Evolutionary conservation across 148 eudicot species (phyloP), one percentile per base, ranked within the genome.

Genomic region (Gaultheria prostrata): DNA sequence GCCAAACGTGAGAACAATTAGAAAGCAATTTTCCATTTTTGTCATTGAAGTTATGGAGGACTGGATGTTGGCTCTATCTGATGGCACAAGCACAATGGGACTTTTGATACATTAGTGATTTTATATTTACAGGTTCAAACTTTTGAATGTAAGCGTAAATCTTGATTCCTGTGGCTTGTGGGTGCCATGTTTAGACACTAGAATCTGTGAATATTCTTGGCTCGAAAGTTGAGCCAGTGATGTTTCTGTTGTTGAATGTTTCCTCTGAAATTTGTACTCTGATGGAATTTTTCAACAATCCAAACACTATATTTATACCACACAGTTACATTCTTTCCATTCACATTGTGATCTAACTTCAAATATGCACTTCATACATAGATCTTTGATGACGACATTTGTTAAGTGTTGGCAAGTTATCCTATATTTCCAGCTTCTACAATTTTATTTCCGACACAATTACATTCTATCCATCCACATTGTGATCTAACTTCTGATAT

Each of bases 231-330:
- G 21, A 53, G 28, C 65, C 65, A 53, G 18, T 78, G 46, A 17
- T 14, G 46, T 32, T n/a, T 8, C 32, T 53, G 56, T 7, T 17
- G 46, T 76, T 49, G 80, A 78, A 53, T 51, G 65, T 28, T 30
- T 78, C 65, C 65, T 18, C 56, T 33, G 81, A 78, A 54, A 53
- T 78, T 78, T 33, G n/a, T 78, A 2, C 14, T 5, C 57, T 77
- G 35, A 14, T 15, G 80, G 56, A 76, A 77, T 14, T 7, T 49
- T 76, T 76, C 28, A 46, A 48, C 8, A 6, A 54, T 53, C 10
- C 18, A 51, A 56, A n/a, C 50, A 26, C 33, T 17, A 30, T 15
- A 20, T 13, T 76, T 48, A 76, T 76, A n/a, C 51, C 24, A 48
- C 39, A 72, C 35, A 15, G 10, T 39, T 72, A 35, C 53, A 18